These are phyloP conservation scores for Colletotrichum tamarilloi DNA, from an alignment of 2,329 filamentous ascomycete species.

Conservation along the genomic window DNA sequence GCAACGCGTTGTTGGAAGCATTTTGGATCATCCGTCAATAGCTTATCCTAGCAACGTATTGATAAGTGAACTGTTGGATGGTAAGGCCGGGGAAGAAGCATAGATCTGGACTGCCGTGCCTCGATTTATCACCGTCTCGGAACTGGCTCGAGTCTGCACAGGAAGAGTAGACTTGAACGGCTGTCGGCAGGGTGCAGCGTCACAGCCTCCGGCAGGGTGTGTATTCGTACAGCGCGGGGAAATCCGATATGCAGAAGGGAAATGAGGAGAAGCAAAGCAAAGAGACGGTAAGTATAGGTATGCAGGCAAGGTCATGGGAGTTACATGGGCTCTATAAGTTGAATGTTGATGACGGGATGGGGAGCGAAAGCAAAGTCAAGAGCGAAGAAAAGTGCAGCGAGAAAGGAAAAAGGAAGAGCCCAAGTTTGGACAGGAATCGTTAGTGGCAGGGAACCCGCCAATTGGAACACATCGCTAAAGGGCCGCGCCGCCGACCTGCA, in stretches of 20 bases:
- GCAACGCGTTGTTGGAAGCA: background rate
- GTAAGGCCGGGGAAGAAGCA: background rate
- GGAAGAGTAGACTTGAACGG: background rate
- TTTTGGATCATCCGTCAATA: background rate
- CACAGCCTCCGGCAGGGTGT: background rate
- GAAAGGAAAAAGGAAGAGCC: background rate
- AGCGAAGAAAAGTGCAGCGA: background rate
- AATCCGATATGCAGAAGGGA: background rate
- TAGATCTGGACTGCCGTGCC: background rate
- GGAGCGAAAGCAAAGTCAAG: background rate
- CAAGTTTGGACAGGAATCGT: conserved; percentile 19
- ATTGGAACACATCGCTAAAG: conserved; percentile 19
- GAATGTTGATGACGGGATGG: background rate
- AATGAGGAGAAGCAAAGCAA: conserved; percentile 9
- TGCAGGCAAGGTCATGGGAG: conserved; percentile 6
- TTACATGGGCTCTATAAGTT: background rate
- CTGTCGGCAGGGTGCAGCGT: background rate
- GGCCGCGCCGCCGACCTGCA: conserved; percentile 31
- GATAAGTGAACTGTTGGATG: background rate
- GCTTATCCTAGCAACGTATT: background rate
- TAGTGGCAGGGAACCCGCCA: conserved; percentile 12
- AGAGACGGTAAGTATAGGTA: background rate
- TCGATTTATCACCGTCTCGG: background rate
- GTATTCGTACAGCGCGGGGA: background rate
- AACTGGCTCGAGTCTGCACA: background rate